Percentiles rank a stretch among this genome's conserved stretches.
phyloP scores from a whole-genome alignment of 305 asterid species.

The Fraxinus ornus region DNA sequence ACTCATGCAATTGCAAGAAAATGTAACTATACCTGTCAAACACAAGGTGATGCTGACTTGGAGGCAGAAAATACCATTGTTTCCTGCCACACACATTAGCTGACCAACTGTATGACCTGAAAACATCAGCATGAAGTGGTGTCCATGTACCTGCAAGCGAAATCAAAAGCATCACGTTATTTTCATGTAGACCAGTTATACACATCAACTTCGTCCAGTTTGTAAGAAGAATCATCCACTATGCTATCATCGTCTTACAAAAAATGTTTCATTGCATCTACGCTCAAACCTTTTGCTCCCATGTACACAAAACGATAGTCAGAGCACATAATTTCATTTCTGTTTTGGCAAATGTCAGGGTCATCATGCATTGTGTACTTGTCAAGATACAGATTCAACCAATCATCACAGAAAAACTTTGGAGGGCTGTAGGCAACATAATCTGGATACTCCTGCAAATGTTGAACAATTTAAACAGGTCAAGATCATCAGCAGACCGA shows the following conservation, averaged over 20 bases:
- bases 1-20: background rate
- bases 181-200: background rate
- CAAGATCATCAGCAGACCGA: constrained; percentile 7
- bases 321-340: constrained; percentile 72
- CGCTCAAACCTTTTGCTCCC: constrained; percentile 84
- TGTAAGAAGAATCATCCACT: background rate
- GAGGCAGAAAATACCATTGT: constrained; percentile 83
- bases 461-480: constrained; percentile 8
- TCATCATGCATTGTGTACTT: constrained; percentile 68
- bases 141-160: constrained; percentile 82
- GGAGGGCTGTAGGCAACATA: constrained; percentile 80
- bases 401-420: constrained; percentile 70
- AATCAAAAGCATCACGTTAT: constrained; percentile 10
- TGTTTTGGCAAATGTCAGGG: constrained; percentile 46
- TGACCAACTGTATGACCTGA: constrained; percentile 98
- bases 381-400: constrained; percentile 94
- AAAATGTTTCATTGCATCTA: constrained; percentile 24
- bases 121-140: constrained; percentile 98
- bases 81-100: constrained; percentile 94
- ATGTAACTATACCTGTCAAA: constrained; percentile 57
- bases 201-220: background rate
- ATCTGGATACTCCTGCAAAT: constrained; percentile 83
- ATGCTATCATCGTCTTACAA: constrained; percentile 22
- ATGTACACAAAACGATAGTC: constrained; percentile 96
- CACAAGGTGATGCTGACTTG: constrained; percentile 71